Evolutionary conservation across 257 asterid genomes (phyloP).

Genomic region (Prunella vulgaris): DNA sequence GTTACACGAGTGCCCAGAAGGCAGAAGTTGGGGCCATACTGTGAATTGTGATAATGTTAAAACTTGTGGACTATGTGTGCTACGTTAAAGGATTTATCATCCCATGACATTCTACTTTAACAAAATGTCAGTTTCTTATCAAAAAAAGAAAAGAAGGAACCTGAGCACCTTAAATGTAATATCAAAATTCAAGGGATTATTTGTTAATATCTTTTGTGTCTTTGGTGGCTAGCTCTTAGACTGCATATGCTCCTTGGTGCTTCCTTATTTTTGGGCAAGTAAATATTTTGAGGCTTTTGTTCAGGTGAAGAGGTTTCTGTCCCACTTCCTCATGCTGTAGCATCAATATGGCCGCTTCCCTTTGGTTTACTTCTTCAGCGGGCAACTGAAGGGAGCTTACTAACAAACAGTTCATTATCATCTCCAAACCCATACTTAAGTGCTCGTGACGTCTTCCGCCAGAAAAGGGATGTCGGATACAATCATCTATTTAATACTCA

Average conservation of each 20-base stretch:
- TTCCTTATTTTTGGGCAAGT: constrained; percentile 16
- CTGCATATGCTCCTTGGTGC: constrained; percentile 17
- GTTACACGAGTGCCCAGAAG: not conserved
- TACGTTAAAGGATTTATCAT: not conserved
- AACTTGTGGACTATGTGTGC: constrained; percentile 6
- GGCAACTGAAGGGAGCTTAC: constrained; percentile 63
- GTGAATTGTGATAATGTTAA: not conserved
- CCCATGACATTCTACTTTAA: not conserved
- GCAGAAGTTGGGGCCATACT: not conserved
- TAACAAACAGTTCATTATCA: constrained; percentile 40
- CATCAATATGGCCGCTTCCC: constrained; percentile 94
- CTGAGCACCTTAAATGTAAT: not conserved
- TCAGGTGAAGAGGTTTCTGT: constrained; percentile 82
- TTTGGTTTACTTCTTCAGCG: constrained; percentile 85
- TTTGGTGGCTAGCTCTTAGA: constrained; percentile 5
- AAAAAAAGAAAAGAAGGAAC: not conserved
- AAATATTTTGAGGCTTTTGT: constrained; percentile 26
- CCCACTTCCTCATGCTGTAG: constrained; percentile 66
- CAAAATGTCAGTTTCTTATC: not conserved
- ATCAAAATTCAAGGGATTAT: constrained; percentile 4
- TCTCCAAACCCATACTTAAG: constrained; percentile 48
- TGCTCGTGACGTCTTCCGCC: constrained; percentile 48
- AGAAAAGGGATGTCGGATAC: constrained; percentile 58
- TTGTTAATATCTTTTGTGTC: not conserved
- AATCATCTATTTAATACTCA: constrained; percentile 46